phyloP scores from a whole-genome alignment of 2,329 filamentous ascomycete species.

The Apiospora arundinis region DNA sequence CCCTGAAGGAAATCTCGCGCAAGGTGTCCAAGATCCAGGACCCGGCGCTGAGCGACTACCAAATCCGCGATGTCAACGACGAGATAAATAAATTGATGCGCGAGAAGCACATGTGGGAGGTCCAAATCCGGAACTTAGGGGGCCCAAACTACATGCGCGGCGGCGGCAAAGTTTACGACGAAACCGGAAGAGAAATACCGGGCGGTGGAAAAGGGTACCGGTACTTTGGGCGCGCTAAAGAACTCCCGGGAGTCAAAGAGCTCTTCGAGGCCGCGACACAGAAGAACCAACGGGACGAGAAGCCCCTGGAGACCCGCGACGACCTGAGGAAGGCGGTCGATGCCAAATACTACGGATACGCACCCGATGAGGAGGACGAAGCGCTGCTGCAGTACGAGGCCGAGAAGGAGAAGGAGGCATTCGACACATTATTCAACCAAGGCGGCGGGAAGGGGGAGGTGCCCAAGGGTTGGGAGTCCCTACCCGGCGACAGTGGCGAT shows the following conservation, averaged over 20 bases:
- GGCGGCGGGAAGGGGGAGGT: slow-evolving; percentile 57
- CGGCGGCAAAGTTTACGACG: slow-evolving; percentile 73
- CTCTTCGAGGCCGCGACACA: slow-evolving; percentile 81
- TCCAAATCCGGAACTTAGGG: slow-evolving; percentile 93
- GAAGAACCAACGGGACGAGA: slow-evolving; percentile 58
- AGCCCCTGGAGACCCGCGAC: slow-evolving; percentile 70
- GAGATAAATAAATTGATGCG: slow-evolving; percentile 99
- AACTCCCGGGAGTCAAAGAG: slow-evolving; percentile 95
- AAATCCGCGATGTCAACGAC: slow-evolving; percentile 97
- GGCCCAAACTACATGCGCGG: slow-evolving; percentile 95
- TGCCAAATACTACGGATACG: slow-evolving; percentile 95
- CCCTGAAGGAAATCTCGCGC: slow-evolving; percentile 94
- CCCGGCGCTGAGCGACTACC: slow-evolving; percentile 87
- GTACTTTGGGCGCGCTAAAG: slow-evolving; percentile 89
- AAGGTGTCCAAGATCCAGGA: slow-evolving; percentile 98
- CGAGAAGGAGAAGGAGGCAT: slow-evolving; percentile 82
- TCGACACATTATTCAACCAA: slow-evolving; percentile 68
- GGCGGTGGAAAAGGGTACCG: slow-evolving; percentile 88
- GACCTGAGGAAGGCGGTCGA: slow-evolving; percentile 81
- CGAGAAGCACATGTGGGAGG: slow-evolving; percentile 99
- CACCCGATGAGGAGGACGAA: slow-evolving; percentile 88
- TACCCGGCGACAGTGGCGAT: slow-evolving; percentile 88
- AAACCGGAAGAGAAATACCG: slow-evolving; percentile 73
- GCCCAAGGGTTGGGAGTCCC: slow-evolving; percentile 78
- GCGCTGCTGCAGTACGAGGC: slow-evolving; percentile 80